phyloP scores from a whole-genome alignment of 108 stramenopile genomes.

The Cyclotella cryptica region DNA sequence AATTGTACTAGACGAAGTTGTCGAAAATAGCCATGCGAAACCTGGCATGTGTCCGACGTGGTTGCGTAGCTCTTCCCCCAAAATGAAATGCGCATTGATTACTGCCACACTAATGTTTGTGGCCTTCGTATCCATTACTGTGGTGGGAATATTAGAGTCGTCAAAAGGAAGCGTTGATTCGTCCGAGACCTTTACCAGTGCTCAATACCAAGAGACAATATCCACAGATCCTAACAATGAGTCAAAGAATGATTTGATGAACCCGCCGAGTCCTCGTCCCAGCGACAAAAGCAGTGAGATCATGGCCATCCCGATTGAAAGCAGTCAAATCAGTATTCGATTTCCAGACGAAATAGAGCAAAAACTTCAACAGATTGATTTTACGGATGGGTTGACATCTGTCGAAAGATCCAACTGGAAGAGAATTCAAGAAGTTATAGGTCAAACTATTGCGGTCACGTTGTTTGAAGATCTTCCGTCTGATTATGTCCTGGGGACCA shows the following conservation, averaged over 20 bases:
- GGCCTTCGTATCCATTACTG: conserved; percentile 17
- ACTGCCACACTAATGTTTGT: conserved; percentile 6
- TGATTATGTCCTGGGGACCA: conserved; percentile 21
- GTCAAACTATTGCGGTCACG: conserved; percentile 10
- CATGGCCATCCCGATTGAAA: conserved; percentile 17
- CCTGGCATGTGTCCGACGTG: conserved; percentile 25
- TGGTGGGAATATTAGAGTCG: conserved; percentile 19
- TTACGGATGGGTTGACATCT: conserved; percentile 15
- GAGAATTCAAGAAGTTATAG: conserved; percentile 18
- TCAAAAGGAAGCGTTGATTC: background rate
- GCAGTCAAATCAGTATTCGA: conserved; percentile 13
- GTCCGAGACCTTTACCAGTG: conserved; percentile 5
- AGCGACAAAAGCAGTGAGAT: background rate
- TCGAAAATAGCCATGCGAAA: background rate
- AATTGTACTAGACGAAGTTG: conserved; percentile 9
- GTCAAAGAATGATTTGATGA: background rate
- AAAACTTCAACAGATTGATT: conserved; percentile 13
- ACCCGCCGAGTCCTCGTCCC: conserved; percentile 8
- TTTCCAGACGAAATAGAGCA: conserved; percentile 30
- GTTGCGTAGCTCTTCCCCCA: conserved; percentile 25
- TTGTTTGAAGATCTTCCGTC: conserved; percentile 23
- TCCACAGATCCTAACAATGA: background rate
- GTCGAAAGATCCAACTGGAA: conserved; percentile 15
- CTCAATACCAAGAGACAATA: conserved; percentile 10
- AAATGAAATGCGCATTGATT: conserved; percentile 14